Conservation (phyloP, 441 rosid species). For the Arabidopsis lyrata region DNA sequence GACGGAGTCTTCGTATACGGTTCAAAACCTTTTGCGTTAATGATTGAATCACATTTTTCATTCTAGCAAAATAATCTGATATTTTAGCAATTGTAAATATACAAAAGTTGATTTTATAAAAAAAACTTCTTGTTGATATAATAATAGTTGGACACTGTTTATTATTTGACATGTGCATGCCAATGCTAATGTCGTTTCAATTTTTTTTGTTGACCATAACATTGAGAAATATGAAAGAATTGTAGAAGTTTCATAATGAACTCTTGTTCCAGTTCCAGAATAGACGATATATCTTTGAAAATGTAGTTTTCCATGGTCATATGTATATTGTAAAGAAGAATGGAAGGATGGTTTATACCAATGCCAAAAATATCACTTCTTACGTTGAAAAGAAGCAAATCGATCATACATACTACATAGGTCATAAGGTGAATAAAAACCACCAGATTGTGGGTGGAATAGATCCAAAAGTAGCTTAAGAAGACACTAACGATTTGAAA, state of each 20-base stretch:
- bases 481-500: neutral
- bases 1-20: conserved; percentile 3
- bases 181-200: neutral
- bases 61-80: neutral
- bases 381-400: too few relatives aligned
- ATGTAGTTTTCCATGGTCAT: neutral
- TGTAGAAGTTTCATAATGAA: too few relatives aligned
- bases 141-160: neutral
- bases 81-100: conserved; percentile 24
- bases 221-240: too few relatives aligned
- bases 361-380: neutral
- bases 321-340: neutral
- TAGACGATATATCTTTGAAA: neutral
- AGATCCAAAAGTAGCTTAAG: neutral
- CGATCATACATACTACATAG: too few relatives aligned
- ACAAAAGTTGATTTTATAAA: neutral
- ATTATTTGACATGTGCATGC: neutral
- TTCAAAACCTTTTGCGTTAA: conserved; percentile 26
- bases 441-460: neutral
- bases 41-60: neutral
- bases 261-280: too few relatives aligned
- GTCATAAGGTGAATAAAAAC: too few relatives aligned
- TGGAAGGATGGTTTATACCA: too few relatives aligned
- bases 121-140: neutral
- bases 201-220: too few relatives aligned